A percentile compares a stretch with the other conserved stretches of the same genome.
Evolutionary conservation across 768 basidiomycete species (phyloP).

Genomic region (Mycena galopus): DNA sequence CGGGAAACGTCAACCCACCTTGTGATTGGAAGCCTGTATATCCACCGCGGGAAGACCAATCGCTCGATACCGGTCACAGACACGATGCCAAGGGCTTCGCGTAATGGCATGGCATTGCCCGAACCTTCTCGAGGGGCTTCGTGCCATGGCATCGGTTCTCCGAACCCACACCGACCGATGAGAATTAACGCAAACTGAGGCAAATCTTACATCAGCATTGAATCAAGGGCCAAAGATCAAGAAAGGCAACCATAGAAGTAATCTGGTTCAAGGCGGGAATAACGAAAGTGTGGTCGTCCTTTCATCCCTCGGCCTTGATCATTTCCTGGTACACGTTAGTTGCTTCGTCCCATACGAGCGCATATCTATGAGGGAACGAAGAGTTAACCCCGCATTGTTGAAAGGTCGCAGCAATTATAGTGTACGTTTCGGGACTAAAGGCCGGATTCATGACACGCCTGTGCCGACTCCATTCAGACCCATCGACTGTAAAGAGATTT

Average conservation of each 20-base stretch:
- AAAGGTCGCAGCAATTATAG: neutral
- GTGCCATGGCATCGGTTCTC: slow-evolving; percentile 2
- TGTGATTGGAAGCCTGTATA: slow-evolving; percentile 34
- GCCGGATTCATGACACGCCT: slow-evolving; percentile 20
- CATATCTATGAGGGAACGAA: neutral
- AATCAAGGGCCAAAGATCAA: neutral
- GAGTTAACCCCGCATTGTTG: neutral
- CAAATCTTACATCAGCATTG: no score
- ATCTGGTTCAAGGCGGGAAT: neutral
- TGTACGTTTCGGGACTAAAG: slow-evolving; percentile 5
- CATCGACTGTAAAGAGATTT: slow-evolving; percentile 17
- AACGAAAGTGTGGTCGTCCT: neutral
- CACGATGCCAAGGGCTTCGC: slow-evolving; percentile 28
- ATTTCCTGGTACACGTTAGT: slow-evolving; percentile 5
- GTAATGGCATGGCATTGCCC: neutral
- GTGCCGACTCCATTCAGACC: slow-evolving; percentile 22
- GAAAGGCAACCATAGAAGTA: neutral
- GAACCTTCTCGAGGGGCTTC: neutral
- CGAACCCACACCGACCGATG: slow-evolving; percentile 21
- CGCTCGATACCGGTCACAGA: slow-evolving; percentile 25
- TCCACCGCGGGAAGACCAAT: slow-evolving; percentile 36
- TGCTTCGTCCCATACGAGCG: slow-evolving; percentile 4
- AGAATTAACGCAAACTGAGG: slow-evolving; percentile 3
- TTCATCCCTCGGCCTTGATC: slow-evolving; percentile 11
- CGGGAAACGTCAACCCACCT: slow-evolving; percentile 21